These are phyloP conservation scores for Phytophthora pseudosyringae DNA, from an alignment of 352 stramenopile species.

Conservation along the genomic window DNA sequence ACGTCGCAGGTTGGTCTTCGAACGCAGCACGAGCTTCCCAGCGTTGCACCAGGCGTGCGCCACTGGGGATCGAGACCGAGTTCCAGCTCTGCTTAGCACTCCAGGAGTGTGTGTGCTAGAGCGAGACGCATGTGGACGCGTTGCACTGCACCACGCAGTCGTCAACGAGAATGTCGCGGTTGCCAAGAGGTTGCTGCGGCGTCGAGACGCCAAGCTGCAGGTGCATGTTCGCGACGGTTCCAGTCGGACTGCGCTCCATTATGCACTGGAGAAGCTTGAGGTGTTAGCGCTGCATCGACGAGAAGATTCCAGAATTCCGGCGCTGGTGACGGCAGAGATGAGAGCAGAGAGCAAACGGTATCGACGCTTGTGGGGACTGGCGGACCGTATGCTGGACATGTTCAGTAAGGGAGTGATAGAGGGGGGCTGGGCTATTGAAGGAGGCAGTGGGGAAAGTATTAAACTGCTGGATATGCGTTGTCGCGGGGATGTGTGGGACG, in stretches of 20 bases:
- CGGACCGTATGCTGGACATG: constrained; percentile 43
- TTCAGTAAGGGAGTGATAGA: constrained; percentile 15
- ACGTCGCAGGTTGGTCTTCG: constrained; percentile 39
- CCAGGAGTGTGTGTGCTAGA: constrained; percentile 33
- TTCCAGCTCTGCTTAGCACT: constrained; percentile 27
- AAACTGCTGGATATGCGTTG: constrained; percentile 40
- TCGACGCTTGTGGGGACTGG: constrained; percentile 42
- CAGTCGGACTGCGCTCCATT: constrained; percentile 47
- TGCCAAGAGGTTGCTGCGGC: constrained; percentile 40
- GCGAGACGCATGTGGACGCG: constrained; percentile 46
- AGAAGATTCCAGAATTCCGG: neutral
- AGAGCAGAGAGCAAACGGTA: constrained; percentile 32
- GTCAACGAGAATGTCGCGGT: constrained; percentile 46
- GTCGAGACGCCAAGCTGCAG: constrained; percentile 49
- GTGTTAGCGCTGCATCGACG: constrained; percentile 19
- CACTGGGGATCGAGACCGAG: constrained; percentile 22
- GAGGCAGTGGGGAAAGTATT: constrained; percentile 12
- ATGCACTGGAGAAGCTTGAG: constrained; percentile 54
- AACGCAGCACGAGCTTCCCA: constrained; percentile 41
- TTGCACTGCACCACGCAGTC: constrained; percentile 61
- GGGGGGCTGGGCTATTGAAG: neutral
- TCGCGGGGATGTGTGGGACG: constrained; percentile 63
- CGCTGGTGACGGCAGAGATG: constrained; percentile 13
- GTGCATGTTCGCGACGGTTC: constrained; percentile 48
- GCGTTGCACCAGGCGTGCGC: constrained; percentile 43